Evolutionary conservation across 371 early-diverging fungal species (phyloP), one percentile per base, ranked within the genome.

Genomic region (Lichtheimia corymbifera): DNA sequence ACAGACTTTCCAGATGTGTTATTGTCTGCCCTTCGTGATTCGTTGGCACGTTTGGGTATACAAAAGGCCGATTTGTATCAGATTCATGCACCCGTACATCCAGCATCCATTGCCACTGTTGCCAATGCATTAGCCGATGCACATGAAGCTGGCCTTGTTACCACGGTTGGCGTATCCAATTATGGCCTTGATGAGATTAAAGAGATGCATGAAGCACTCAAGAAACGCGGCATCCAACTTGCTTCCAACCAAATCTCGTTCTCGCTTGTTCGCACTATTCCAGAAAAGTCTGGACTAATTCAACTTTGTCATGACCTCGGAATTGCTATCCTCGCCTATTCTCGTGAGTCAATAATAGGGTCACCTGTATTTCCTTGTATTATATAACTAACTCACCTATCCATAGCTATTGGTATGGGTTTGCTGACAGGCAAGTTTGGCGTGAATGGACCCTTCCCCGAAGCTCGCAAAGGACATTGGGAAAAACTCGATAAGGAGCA

Each of bases 131-230:
- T 83, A 11, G 77, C 86, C 3, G 83, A 86, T 60, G 73, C 82
- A n/a, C 61, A 70, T 50, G 76, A 83, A 41, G 72, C 71, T 18
- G 85, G 85, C 4, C 58, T 85, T 4, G 80, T 83, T 22, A 87
- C 77, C 59, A 65, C 86, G 6, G 88, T 92, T 0, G 91, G 91
- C 27, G 87, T 88, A 15, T 82, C 83, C 58, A 92, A 90, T 67
- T 89, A 85, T 63, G 77, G 83, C 22, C 63, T 73, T 17, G 71
- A 70, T 6, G 79, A 87, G 53, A 65, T 74, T 30, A 70, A 69
- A 18, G 63, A 76, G 4, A 80, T 84, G 80, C 83, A 83, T 58
- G 66, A 68, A 9, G 79, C 82, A 1, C 64, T 85, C 41, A 67
- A 74, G 45, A 76, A 77, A 57, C 74, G 82, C 61, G 74, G 76